Base-by-base conservation (phyloP, 768 basidiomycete species). In the Lepiota venenata region DNA sequence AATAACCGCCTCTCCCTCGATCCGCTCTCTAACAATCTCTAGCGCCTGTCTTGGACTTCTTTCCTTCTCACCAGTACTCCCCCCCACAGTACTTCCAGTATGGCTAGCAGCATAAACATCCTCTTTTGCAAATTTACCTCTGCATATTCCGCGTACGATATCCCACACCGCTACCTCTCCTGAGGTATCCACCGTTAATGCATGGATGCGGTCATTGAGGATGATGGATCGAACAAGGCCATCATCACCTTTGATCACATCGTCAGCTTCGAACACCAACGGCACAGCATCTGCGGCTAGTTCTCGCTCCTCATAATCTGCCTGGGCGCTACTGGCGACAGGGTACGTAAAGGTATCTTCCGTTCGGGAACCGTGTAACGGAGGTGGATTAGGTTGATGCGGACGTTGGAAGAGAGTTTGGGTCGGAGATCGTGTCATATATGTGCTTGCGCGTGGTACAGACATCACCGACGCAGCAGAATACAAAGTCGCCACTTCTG, bases 161-260 rank as follows among this genome's bases (percentile, higher is more conserved):
- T 98, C 89, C 96, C 96, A 99, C 6, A 93, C 87, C 0, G 87
- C 90, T 10, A 98, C 87, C 61, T 90, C 85, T 4, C 94, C 93
- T 1, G 80, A 77, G 0, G 93, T 96, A 64, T 98, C 89, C 39
- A 97, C 87, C 0, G 93, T 93, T 41, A 99, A 72, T 16, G 89
- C 93, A 64, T 98, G 94, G 59, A 93, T 76, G 56, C 91, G 79
- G 64, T 98, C 93, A 67, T 92, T 97, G 39, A 98, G 71, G 44
- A 96, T 74, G 39, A 90, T 72, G 6, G 84, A 86, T 32, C 95
- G 79, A 46, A 97, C 86, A 20, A 98, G 79, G 3, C 96, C 96
- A 57, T 82, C 78, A 48, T 84, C 84, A 1, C 96, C 96, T 6
- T 68, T 61, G 35, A 96, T 88, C 11, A 88, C 69, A 51, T 81